A percentile compares a stretch with the other conserved stretches of the same genome.
phyloP scores from a whole-genome alignment of 2,329 filamentous ascomycete genomes.

The Xylaria sp. region DNA sequence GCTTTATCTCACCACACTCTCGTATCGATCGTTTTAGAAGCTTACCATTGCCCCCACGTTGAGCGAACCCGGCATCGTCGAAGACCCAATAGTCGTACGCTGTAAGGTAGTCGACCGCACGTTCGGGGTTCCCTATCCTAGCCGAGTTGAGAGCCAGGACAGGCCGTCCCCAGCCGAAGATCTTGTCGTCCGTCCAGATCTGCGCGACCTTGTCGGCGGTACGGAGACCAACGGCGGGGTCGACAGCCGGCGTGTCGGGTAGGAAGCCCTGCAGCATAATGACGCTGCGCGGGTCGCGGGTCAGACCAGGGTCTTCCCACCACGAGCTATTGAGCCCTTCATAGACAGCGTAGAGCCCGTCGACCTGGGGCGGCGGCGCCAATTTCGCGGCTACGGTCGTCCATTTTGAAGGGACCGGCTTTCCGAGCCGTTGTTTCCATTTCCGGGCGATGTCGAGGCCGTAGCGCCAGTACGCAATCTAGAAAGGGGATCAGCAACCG shows the following conservation, averaged over 20 bases:
- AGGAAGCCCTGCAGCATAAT: constrained; percentile 53
- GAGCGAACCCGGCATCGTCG: constrained; percentile 45
- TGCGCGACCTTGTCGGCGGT: constrained; percentile 49
- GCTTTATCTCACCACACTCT: background rate
- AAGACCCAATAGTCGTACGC: constrained; percentile 50
- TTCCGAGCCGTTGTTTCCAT: constrained; percentile 50
- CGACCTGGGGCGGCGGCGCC: constrained; percentile 49
- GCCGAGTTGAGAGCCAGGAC: constrained; percentile 54
- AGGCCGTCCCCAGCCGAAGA: constrained; percentile 54
- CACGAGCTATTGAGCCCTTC: constrained; percentile 53
- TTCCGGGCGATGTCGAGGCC: constrained; percentile 50
- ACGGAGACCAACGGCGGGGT: constrained; percentile 42
- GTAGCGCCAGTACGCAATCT: constrained; percentile 55
- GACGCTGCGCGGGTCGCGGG: constrained; percentile 51
- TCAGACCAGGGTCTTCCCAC: constrained; percentile 47
- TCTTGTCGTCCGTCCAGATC: constrained; percentile 49
- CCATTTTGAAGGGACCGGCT: constrained; percentile 48
- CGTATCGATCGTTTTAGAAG: background rate
- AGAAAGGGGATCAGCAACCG: background rate
- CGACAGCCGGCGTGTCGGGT: constrained; percentile 46
- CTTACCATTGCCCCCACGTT: constrained; percentile 25
- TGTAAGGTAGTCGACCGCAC: constrained; percentile 49
- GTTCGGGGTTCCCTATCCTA: constrained; percentile 48
- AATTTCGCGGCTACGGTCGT: constrained; percentile 49
- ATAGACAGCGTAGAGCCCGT: constrained; percentile 53